Conservation (phyloP, 2,329 filamentous ascomycete genomes). For the Colletotrichum siamense region DNA sequence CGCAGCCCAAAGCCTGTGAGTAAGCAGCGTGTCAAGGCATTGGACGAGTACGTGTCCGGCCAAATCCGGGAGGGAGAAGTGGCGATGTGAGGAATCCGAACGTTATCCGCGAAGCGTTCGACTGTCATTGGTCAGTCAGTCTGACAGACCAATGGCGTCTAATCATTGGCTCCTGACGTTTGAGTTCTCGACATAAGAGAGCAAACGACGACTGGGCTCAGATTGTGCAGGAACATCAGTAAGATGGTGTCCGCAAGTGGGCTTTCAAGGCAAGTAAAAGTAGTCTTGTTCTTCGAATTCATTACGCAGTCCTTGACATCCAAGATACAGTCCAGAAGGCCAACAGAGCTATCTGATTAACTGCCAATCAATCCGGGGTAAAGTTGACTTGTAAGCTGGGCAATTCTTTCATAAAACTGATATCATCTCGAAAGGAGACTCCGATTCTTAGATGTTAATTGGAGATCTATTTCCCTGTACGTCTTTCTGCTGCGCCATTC, state of each 20-base stretch:
- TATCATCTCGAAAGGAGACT: neutral
- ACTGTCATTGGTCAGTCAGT: neutral
- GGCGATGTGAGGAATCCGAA: neutral
- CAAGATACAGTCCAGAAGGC: neutral
- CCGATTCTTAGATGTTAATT: neutral
- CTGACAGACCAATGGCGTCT: rapidly evolving
- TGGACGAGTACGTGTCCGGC: neutral
- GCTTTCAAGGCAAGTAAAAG: neutral
- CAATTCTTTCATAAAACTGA: neutral
- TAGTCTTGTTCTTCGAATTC: neutral
- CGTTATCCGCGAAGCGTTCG: neutral
- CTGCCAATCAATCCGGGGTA: rapidly evolving
- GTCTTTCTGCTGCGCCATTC: neutral
- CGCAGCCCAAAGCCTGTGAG: neutral
- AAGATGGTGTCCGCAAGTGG: rapidly evolving
- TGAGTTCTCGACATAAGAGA: neutral
- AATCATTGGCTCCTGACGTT: neutral
- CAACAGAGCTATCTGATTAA: rapidly evolving
- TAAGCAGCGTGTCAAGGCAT: neutral
- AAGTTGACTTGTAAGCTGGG: neutral
- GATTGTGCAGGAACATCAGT: neutral
- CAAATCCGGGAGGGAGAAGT: neutral
- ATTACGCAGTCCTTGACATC: neutral
- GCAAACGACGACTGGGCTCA: neutral
- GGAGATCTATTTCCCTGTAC: neutral